phyloP scores from a whole-genome alignment of 768 basidiomycete species.

The Suillus spraguei region DNA sequence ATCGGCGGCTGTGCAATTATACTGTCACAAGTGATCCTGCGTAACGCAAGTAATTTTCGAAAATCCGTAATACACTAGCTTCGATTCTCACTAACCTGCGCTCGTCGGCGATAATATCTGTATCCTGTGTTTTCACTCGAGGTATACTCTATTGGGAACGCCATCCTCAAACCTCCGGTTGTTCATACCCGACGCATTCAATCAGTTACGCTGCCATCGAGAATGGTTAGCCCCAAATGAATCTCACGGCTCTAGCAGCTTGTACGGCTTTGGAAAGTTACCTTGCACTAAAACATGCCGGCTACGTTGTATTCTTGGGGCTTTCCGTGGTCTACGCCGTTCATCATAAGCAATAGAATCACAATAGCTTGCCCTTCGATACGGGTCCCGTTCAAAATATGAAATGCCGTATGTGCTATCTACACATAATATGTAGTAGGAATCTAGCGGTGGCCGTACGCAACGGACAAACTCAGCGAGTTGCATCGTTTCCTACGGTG shows the following conservation, averaged over 20 bases:
- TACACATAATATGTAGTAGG: background rate
- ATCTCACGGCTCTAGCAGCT: background rate
- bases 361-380: background rate
- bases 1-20: background rate
- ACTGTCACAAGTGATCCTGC: background rate
- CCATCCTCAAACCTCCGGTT: background rate
- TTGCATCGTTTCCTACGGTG: background rate
- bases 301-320: background rate
- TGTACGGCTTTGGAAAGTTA: background rate
- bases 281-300: background rate
- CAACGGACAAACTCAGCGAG: background rate
- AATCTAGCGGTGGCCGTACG: background rate
- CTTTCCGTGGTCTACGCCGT: background rate
- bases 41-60: conserved; percentile 5
- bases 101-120: conserved; percentile 6
- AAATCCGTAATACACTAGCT: background rate
- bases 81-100: conserved; percentile 4
- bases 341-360: background rate
- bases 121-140: background rate
- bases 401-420: conserved; percentile 4
- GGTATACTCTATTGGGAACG: background rate
- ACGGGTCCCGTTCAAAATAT: background rate
- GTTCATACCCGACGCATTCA: background rate
- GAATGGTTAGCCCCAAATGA: background rate
- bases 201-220: background rate